These are phyloP conservation scores for Aspergillus sclerotialis DNA, from an alignment of 2,329 filamentous ascomycete species.

Conservation along the genomic window DNA sequence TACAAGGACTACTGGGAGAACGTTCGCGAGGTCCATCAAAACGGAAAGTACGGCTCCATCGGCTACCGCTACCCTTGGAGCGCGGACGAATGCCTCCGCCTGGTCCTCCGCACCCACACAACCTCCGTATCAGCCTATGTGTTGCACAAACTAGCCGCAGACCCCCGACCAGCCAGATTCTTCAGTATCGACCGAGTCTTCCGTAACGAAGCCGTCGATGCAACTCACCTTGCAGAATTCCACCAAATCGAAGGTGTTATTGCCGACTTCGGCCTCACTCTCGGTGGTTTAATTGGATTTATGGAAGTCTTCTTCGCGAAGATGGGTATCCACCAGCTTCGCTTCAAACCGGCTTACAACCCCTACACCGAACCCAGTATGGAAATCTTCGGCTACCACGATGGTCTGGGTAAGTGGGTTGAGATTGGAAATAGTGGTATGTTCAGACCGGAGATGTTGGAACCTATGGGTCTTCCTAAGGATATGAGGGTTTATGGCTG, in stretches of 20 bases:
- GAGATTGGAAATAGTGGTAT: slow-evolving; percentile 98
- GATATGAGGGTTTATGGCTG: slow-evolving; percentile 92
- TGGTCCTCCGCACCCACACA: slow-evolving; percentile 93
- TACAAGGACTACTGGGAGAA: slow-evolving; percentile 86
- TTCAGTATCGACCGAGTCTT: slow-evolving; percentile 99
- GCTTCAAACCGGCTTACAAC: slow-evolving; percentile 97
- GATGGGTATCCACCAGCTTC: slow-evolving; percentile 81
- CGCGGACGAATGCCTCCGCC: slow-evolving; percentile 73
- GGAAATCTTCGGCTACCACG: slow-evolving; percentile 97
- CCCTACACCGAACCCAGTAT: slow-evolving; percentile 92
- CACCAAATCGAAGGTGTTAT: slow-evolving; percentile 99
- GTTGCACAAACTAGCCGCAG: slow-evolving; percentile 78
- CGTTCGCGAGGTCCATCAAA: slow-evolving; percentile 77
- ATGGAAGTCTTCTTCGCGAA: slow-evolving; percentile 94
- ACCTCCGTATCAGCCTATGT: slow-evolving; percentile 87
- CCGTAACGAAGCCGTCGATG: slow-evolving; percentile 94
- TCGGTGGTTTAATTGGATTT: slow-evolving; percentile 89
- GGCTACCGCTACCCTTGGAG: slow-evolving; percentile 96
- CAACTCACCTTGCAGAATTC: slow-evolving; percentile 95
- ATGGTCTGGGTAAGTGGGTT: slow-evolving; percentile 80
- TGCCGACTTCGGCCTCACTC: slow-evolving; percentile 86
- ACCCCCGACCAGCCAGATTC: slow-evolving; percentile 83
- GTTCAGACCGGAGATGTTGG: slow-evolving; percentile 97
- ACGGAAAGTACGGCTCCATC: slow-evolving; percentile 88
- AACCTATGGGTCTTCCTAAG: slow-evolving; percentile 86